Evolutionary conservation across 2,329 filamentous ascomycete genomes (phyloP).

Genomic region (Trichocomaceae sp.): DNA sequence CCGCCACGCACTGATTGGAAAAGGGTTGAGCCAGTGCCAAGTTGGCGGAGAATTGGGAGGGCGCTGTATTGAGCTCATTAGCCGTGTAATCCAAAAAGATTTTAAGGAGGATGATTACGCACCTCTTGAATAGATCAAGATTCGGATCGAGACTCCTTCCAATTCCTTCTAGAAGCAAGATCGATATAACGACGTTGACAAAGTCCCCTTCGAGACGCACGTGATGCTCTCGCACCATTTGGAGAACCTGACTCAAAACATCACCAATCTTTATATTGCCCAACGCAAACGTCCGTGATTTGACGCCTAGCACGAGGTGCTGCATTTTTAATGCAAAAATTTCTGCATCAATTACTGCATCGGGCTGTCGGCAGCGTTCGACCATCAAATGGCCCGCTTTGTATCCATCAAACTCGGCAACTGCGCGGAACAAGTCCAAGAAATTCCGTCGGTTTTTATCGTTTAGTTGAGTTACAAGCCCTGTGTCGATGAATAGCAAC

Average conservation of each 20-base stretch:
- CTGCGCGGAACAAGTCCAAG: slow-evolving; percentile 86
- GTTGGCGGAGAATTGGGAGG: slow-evolving; percentile 79
- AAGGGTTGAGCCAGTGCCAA: slow-evolving; percentile 58
- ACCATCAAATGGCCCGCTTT: slow-evolving; percentile 94
- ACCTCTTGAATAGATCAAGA: slow-evolving; percentile 75
- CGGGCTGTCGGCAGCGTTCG: slow-evolving; percentile 84
- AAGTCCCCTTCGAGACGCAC: slow-evolving; percentile 95
- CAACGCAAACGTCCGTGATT: slow-evolving; percentile 81
- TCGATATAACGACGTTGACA: slow-evolving; percentile 95
- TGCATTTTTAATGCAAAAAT: slow-evolving; percentile 96
- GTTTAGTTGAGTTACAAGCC: slow-evolving; percentile 89
- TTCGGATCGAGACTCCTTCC: slow-evolving; percentile 79
- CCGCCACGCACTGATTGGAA: slow-evolving; percentile 60
- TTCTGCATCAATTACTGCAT: slow-evolving; percentile 80
- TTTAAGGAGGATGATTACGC: slow-evolving; percentile 25
- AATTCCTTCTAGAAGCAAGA: slow-evolving; percentile 88
- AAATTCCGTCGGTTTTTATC: slow-evolving; percentile 81
- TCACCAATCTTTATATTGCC: slow-evolving; percentile 96
- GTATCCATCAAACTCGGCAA: slow-evolving; percentile 96
- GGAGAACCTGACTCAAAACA: slow-evolving; percentile 80
- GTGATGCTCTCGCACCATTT: slow-evolving; percentile 87
- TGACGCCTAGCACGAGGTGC: slow-evolving; percentile 84
- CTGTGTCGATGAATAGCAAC: slow-evolving; percentile 94
- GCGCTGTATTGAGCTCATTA: slow-evolving; percentile 48
- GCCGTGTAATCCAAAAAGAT: background rate